Conservation (phyloP, 2,329 filamentous ascomycete genomes). For the Stachybotrys echinatus region DNA sequence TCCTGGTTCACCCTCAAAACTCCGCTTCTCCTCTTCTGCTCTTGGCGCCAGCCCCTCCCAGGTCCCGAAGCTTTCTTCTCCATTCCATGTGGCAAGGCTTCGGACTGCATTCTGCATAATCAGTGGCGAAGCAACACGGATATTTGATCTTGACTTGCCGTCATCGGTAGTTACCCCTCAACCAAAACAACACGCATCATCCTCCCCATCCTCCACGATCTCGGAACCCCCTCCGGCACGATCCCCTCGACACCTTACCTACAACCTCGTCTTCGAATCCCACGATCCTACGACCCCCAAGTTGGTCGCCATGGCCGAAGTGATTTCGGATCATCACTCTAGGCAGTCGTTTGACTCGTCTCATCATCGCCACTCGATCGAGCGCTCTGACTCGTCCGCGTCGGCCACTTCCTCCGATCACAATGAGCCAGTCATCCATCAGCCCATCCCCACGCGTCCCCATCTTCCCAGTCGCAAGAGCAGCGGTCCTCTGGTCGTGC, state of each 20-base stretch:
- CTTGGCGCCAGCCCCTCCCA: neutral
- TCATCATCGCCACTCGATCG: conserved; percentile 25
- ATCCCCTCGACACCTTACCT: neutral
- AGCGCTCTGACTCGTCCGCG: conserved; percentile 30
- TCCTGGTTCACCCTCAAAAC: neutral
- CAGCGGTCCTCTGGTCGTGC: conserved; percentile 78
- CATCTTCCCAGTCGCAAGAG: conserved; percentile 68
- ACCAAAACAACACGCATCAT: neutral
- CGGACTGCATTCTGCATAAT: neutral
- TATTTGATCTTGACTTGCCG: neutral
- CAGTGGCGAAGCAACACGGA: neutral
- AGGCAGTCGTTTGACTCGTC: conserved; percentile 14
- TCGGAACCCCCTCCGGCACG: neutral
- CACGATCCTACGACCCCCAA: neutral
- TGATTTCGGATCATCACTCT: conserved; percentile 10
- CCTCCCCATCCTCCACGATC: neutral
- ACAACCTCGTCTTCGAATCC: neutral
- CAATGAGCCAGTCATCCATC: conserved; percentile 37
- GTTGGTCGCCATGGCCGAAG: conserved; percentile 11
- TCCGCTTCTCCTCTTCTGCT: neutral
- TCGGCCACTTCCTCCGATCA: conserved; percentile 28
- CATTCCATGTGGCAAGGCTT: neutral
- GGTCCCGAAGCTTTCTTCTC: neutral
- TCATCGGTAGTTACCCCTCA: neutral
- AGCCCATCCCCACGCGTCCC: conserved; percentile 54